A percentile compares a stretch with the other conserved stretches of the same genome.
These are phyloP conservation scores for Candida chauliodis DNA, from an alignment of 805 yeast genomes.

Conservation along the genomic window DNA sequence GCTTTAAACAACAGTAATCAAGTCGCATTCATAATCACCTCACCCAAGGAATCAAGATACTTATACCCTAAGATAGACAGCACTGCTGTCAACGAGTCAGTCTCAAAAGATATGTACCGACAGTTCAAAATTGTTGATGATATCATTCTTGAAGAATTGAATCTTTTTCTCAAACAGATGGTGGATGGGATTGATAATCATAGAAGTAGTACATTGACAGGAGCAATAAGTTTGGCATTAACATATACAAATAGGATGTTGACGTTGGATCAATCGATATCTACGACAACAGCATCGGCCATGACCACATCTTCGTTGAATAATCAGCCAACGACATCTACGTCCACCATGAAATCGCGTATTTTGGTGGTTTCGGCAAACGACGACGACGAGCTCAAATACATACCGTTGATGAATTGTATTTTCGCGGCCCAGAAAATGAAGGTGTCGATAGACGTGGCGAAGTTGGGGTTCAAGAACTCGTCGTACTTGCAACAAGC, in stretches of 20 bases:
- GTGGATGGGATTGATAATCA: slow-evolving; percentile 20
- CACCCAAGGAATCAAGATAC: slow-evolving; percentile 64
- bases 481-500: slow-evolving; percentile 93
- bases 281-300: slow-evolving; percentile 43
- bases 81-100: slow-evolving; percentile 22
- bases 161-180: slow-evolving; percentile 22
- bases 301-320: slow-evolving; percentile 22
- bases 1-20: slow-evolving; percentile 80
- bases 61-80: slow-evolving; percentile 56
- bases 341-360: slow-evolving; percentile 28
- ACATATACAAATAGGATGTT: slow-evolving; percentile 71
- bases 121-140: slow-evolving; percentile 82
- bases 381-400: slow-evolving; percentile 74
- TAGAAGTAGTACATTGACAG: slow-evolving; percentile 46
- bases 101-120: slow-evolving; percentile 70
- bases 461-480: slow-evolving; percentile 55
- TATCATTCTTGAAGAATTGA: slow-evolving; percentile 57
- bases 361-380: slow-evolving; percentile 61
- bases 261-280: slow-evolving; percentile 44
- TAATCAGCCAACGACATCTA: slow-evolving; percentile 14
- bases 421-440: slow-evolving; percentile 94
- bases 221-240: slow-evolving; percentile 80
- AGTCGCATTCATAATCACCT: slow-evolving; percentile 77
- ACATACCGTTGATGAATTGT: slow-evolving; percentile 91
- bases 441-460: slow-evolving; percentile 86